Evolutionary conservation across 2,329 filamentous ascomycete genomes (phyloP), one percentile per base, ranked within the genome.

Genomic region (Colletotrichum costaricense): DNA sequence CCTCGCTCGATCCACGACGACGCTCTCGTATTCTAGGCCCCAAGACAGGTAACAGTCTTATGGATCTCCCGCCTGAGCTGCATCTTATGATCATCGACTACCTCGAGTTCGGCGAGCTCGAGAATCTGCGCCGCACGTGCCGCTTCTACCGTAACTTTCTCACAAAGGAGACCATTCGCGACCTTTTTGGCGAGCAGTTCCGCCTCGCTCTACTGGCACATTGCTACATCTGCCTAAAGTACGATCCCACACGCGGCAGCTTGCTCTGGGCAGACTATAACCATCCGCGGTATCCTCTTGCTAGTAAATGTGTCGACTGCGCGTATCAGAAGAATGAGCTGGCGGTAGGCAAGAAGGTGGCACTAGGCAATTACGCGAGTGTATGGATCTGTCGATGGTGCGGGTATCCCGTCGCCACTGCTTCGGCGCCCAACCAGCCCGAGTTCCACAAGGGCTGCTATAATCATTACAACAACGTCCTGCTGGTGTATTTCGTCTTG

Each of bases 301-400:
- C 81, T 33, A 84, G 80, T 71, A 78, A 79, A 33, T 87, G 86
- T 67, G 76, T 86, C 60, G 75, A 78, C 26, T 87, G 86, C 72
- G 80, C 83, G 9, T 77, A 82, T 16, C 76, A 76, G 19, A 73
- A 76, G 5, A 76, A 79, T 14, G 84, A 85, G 7, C 80, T 83
- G 8, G 77, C 78, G 22, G 79, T 85, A 4, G 85, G 84, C 5
- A 76, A 76, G n/a, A 79, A 77, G 75, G 80, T 85, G n/a, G 76
- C 76, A 0, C 78, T 87, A 55, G 84, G 79, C 6, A 83, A 83
- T 56, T 76, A 77, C 22, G 74, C 76, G 11, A 76, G 74, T 5
- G 80, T 81, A 33, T 86, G 81, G 79, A 79, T 84, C 12, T 87
- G 86, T 57, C 81, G 85, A 7, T 87, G 84, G 80, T 87, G 86